These are phyloP conservation scores for Naganishia sp. DNA, from an alignment of 1,284 basidiomycete species.

Conservation along the genomic window DNA sequence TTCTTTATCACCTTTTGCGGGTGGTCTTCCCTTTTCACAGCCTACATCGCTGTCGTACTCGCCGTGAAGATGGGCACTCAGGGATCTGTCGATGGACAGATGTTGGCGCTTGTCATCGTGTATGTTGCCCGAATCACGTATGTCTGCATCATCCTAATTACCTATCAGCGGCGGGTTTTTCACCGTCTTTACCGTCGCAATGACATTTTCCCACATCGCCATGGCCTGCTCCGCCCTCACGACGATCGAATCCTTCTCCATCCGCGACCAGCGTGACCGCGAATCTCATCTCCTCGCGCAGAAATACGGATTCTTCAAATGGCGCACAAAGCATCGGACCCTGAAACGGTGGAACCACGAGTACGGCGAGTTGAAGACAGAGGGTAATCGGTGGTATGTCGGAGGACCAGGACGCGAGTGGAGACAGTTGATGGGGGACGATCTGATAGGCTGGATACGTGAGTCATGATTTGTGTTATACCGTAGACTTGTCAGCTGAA, in stretches of 20 bases:
- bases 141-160: conserved; percentile 8
- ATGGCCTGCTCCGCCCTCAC: conserved; percentile 45
- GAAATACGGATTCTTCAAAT: conserved; percentile 44
- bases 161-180: conserved; percentile 44
- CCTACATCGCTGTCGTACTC: conserved; percentile 43
- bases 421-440: conserved; percentile 49
- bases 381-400: conserved; percentile 48
- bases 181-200: conserved; percentile 45
- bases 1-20: conserved; percentile 51
- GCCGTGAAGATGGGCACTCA: conserved; percentile 37
- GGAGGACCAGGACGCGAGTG: conserved; percentile 42
- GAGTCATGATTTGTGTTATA: conserved; percentile 35
- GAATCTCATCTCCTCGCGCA: conserved; percentile 43
- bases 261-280: conserved; percentile 43
- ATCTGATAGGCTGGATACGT: conserved; percentile 48
- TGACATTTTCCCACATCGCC: conserved; percentile 45
- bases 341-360: conserved; percentile 47
- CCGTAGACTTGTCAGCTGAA: neutral
- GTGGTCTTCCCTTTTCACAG: conserved; percentile 47
- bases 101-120: conserved; percentile 46
- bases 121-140: conserved; percentile 35
- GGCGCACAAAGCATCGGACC: conserved; percentile 28
- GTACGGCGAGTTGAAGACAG: conserved; percentile 43
- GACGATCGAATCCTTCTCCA: conserved; percentile 48
- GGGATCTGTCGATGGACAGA: conserved; percentile 43